These are phyloP conservation scores for Aureobasidium vineae DNA, from an alignment of 2,329 filamentous ascomycete species.

Conservation along the genomic window DNA sequence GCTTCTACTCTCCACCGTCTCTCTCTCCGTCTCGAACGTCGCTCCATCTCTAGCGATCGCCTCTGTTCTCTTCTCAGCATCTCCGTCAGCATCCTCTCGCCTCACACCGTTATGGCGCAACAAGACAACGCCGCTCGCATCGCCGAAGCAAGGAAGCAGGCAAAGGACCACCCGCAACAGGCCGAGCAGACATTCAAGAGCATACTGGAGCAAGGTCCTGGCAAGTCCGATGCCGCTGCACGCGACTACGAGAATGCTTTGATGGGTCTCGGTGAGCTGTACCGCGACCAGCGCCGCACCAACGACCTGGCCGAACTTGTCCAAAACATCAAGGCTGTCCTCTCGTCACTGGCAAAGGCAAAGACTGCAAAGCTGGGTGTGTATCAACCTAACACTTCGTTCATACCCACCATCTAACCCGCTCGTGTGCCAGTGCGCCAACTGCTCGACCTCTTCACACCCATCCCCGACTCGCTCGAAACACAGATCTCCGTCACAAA, in stretches of 20 bases:
- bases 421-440: conserved; percentile 68
- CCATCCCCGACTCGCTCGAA: conserved; percentile 92
- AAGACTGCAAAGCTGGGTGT: conserved; percentile 97
- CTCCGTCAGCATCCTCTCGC: background rate
- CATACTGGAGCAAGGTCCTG: conserved; percentile 80
- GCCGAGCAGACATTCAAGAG: conserved; percentile 87
- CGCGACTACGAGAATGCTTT: conserved; percentile 90
- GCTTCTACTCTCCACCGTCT: background rate
- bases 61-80: background rate
- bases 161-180: conserved; percentile 75
- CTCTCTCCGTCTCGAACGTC: background rate
- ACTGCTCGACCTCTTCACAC: conserved; percentile 90
- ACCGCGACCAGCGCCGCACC: conserved; percentile 79
- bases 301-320: conserved; percentile 87
- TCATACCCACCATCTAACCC: conserved; percentile 16
- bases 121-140: conserved; percentile 63
- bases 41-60: background rate
- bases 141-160: conserved; percentile 83
- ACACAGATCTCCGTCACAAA: conserved; percentile 94
- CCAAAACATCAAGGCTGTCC: conserved; percentile 81
- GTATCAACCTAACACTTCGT: conserved; percentile 34
- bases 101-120: conserved; percentile 46
- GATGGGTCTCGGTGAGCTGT: conserved; percentile 86
- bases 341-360: conserved; percentile 96
- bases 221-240: conserved; percentile 78